Percentiles rank a stretch among this genome's conserved stretches.
Conservation (phyloP, 441 rosid species). For the Pelargonium cotyledonis region DNA sequence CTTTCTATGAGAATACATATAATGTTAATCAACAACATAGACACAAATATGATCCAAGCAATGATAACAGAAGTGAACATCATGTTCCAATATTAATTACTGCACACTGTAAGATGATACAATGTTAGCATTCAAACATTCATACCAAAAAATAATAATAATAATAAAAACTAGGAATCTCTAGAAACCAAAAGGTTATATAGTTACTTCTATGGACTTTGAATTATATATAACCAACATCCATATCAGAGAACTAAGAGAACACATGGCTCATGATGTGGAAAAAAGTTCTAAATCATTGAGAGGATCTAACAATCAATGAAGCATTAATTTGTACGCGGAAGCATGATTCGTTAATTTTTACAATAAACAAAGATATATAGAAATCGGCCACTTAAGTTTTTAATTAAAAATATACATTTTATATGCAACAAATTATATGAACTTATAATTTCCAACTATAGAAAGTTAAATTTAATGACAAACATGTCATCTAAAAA, state of each 20-base stretch:
- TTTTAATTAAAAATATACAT: too few relatives aligned
- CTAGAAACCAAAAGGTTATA: background rate
- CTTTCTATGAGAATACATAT: background rate
- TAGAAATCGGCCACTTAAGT: too few relatives aligned
- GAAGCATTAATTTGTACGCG: too few relatives aligned
- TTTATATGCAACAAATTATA: too few relatives aligned
- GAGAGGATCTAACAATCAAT: too few relatives aligned
- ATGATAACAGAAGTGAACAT: background rate
- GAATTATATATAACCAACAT: background rate
- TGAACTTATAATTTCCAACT: too few relatives aligned
- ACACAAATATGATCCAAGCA: background rate
- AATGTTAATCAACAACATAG: background rate
- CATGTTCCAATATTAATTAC: background rate
- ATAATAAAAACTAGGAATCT: background rate
- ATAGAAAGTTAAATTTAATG: too few relatives aligned
- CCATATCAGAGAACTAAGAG: too few relatives aligned
- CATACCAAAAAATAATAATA: background rate
- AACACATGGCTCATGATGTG: background rate
- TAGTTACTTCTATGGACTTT: background rate
- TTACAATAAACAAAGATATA: too few relatives aligned
- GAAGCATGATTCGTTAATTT: too few relatives aligned
- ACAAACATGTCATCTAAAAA: too few relatives aligned
- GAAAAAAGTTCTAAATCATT: background rate
- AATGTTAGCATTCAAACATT: background rate
- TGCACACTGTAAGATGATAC: background rate